Conservation (phyloP, 352 stramenopile genomes). For the Elongisporangium prolatum region DNA sequence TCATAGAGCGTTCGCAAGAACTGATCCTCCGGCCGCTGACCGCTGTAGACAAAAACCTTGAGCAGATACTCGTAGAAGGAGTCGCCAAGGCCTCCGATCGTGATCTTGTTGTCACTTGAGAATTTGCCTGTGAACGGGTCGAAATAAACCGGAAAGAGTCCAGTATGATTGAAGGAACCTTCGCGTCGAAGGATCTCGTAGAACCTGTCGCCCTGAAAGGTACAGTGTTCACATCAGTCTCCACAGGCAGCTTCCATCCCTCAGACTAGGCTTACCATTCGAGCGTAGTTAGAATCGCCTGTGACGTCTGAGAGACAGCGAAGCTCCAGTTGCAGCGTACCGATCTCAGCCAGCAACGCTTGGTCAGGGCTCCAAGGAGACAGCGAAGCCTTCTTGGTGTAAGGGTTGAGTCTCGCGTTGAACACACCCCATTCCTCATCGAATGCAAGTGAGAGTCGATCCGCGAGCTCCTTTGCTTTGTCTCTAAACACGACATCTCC, state of each 20-base stretch:
- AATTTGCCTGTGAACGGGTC: conserved; percentile 16
- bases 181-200: conserved; percentile 69
- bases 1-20: conserved; percentile 46
- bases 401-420: neutral
- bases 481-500: neutral
- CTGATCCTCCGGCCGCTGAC: conserved; percentile 39
- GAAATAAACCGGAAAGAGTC: conserved; percentile 89
- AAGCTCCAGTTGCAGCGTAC: conserved; percentile 69
- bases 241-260: neutral
- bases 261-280: conserved; percentile 11
- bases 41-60: conserved; percentile 64
- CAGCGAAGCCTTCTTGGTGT: neutral
- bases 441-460: neutral
- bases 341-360: conserved; percentile 33
- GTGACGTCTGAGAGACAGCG: conserved; percentile 37
- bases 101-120: conserved; percentile 15
- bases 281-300: conserved; percentile 22
- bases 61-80: conserved; percentile 79
- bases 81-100: conserved; percentile 55
- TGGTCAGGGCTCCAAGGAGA: too few species aligned
- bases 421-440: neutral
- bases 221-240: conserved; percentile 2
- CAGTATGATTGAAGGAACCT: conserved; percentile 66
- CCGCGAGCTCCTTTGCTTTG: neutral
- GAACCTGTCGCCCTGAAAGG: conserved; percentile 60